Base-by-base conservation (phyloP, 208 protist species). In the Acanthamoeba triangularis region DNA sequence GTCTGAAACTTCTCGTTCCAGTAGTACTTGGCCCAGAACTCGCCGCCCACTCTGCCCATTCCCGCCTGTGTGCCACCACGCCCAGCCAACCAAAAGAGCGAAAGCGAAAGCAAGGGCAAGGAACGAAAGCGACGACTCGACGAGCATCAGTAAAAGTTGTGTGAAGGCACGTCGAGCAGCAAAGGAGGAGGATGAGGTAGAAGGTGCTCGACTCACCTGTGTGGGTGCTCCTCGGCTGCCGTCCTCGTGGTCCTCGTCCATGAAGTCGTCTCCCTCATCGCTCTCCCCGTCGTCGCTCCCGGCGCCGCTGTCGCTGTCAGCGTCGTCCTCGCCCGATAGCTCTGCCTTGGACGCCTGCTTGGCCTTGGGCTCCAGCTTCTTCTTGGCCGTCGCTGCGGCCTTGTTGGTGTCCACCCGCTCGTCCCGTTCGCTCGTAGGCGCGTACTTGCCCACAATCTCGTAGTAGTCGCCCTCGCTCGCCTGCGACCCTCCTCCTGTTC, bases 1-100 rank as follows among this genome's bases (percentile, higher is more conserved):
- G 47, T 54, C 61, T 95, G 93, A 63, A 95, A 95, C 49, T 59
- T 61, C 54, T 95, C 72, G 80, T 95, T 95, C 93, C 93, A 95
- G 37, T 85, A 80, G 54, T 94, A 94, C 67, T 94, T 54, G n/a
- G 44, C 90, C 54, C 44, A 78, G 47, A 94, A 94, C 84, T 67
- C 84, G 74, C 74, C 74, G 37, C 74, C 74, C 33, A 82, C 74
- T 16, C 74, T 41, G 16, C 74, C 74, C 18, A 41, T 16, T 1
- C n/a, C n/a, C 63, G 63, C 63, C 63, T 72, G 63, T n/a, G n/a
- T 14, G 63, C 63, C 23, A 8, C 2, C n/a, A 35, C 59, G 20
- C 54, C 16, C 13, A 25, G 11, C 65, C 65, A 16, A 25, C 33
- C 25, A 30, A 30, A n/a, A 30, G 65, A 37, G 25, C 33, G 65